Percentiles rank a stretch among this genome's conserved stretches.
phyloP scores from a whole-genome alignment of 495 filamentous ascomycete species.

The Penicillium arizonense region DNA sequence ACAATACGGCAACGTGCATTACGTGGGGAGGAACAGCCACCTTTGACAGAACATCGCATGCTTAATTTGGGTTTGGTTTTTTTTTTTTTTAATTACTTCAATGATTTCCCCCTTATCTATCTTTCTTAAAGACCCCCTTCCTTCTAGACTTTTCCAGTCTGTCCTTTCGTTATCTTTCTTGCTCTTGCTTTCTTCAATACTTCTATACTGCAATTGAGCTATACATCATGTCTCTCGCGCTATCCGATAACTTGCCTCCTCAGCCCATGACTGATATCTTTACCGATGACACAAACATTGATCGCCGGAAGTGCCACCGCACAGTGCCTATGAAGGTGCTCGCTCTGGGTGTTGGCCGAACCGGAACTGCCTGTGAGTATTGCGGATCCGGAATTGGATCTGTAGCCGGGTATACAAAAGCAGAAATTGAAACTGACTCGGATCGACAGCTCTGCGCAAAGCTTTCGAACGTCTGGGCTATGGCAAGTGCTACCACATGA shows the following conservation, averaged over 20 bases:
- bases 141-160: conserved; percentile 32
- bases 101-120: conserved; percentile 14
- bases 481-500: conserved; percentile 64
- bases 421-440: conserved; percentile 5
- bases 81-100: conserved; percentile 8
- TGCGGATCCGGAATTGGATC: neutral
- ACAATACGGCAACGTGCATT: too few relatives aligned
- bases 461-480: conserved; percentile 61
- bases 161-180: conserved; percentile 22
- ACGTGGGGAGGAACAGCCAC: neutral
- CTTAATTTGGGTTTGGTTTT: conserved; percentile 13
- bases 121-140: conserved; percentile 12
- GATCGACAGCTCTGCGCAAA: conserved; percentile 51
- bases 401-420: too few relatives aligned
- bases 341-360: conserved; percentile 59
- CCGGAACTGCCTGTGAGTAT: conserved; percentile 64
- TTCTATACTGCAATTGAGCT: conserved; percentile 4
- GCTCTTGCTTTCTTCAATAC: neutral
- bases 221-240: conserved; percentile 40
- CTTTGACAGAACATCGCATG: conserved; percentile 18
- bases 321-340: conserved; percentile 67
- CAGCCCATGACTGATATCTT: conserved; percentile 47
- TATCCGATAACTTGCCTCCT: conserved; percentile 45
- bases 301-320: conserved; percentile 60
- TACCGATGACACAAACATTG: conserved; percentile 59